These are phyloP conservation scores for Mycena olivaceomarginata DNA, from an alignment of 768 basidiomycete genomes.

Conservation along the genomic window DNA sequence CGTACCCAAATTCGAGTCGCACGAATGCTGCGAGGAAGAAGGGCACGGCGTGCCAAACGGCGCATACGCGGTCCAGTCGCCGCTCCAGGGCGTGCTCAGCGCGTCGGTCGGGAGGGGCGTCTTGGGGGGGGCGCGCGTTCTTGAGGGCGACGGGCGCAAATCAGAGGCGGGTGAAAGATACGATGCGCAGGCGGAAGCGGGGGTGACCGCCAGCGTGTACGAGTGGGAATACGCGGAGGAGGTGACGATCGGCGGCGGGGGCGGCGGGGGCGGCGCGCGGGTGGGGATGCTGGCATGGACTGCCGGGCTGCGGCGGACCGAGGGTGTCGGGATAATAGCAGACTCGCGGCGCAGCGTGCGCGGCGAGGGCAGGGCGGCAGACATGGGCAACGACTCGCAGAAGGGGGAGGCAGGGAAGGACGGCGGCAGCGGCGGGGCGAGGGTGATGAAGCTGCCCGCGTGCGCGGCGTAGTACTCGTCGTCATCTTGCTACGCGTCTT, in stretches of 20 bases:
- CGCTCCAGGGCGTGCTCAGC: conserved; percentile 22
- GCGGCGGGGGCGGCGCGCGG: conserved; percentile 20
- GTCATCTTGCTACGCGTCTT: conserved; percentile 4
- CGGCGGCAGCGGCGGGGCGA: conserved; percentile 14
- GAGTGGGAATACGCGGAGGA: conserved; percentile 16
- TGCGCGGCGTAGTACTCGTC: conserved; percentile 34
- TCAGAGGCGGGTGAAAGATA: no score
- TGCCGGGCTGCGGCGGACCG: neutral
- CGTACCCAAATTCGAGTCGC: conserved; percentile 8
- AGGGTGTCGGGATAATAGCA: neutral
- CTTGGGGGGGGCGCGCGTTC: conserved; percentile 16
- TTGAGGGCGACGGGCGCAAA: no score
- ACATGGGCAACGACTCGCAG: neutral
- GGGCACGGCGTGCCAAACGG: neutral
- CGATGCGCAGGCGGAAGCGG: no score
- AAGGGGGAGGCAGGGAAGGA: conserved; percentile 10
- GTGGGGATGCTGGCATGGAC: neutral
- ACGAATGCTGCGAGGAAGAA: no score
- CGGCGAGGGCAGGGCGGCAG: neutral
- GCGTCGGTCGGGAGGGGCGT: conserved; percentile 38
- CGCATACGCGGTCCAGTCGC: conserved; percentile 17
- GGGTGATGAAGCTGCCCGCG: conserved; percentile 30
- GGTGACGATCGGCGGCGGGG: conserved; percentile 16
- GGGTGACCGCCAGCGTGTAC: neutral
- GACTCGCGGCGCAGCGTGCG: conserved; percentile 30